phyloP scores from a whole-genome alignment of 805 yeast species.

The Naumovozyma castellii region DNA sequence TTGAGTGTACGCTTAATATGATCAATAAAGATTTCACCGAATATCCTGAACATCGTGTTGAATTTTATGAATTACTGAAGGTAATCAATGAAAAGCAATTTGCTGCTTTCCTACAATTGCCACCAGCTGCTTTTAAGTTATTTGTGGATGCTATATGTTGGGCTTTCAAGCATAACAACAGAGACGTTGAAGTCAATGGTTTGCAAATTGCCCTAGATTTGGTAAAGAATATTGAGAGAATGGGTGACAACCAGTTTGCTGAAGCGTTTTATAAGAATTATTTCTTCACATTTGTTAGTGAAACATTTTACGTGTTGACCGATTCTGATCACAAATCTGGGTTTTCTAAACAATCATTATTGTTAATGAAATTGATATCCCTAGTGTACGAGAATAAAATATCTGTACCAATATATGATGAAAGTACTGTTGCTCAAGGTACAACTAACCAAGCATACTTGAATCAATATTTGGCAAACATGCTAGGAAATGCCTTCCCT shows the following conservation, averaged over 20 bases:
- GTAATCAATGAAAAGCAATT: conserved; percentile 81
- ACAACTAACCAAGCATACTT: conserved; percentile 72
- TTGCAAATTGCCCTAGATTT: conserved; percentile 75
- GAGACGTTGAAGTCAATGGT: conserved; percentile 93
- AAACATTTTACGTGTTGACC: conserved; percentile 85
- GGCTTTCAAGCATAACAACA: conserved; percentile 96
- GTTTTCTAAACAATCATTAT: conserved; percentile 75
- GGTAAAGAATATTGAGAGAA: conserved; percentile 70
- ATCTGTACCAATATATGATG: conserved; percentile 64
- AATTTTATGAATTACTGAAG: conserved; percentile 81
- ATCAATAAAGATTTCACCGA: conserved; percentile 91
- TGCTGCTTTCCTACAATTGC: conserved; percentile 75
- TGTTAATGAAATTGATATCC: conserved; percentile 74
- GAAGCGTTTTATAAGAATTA: conserved; percentile 81
- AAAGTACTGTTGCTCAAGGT: conserved; percentile 77
- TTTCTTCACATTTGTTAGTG: conserved; percentile 81
- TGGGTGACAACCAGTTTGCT: conserved; percentile 62
- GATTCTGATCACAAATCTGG: conserved; percentile 98
- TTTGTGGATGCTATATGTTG: conserved; percentile 90
- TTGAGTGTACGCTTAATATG: conserved; percentile 91
- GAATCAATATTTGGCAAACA: conserved; percentile 70
- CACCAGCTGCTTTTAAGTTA: conserved; percentile 85
- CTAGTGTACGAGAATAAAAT: conserved; percentile 72
- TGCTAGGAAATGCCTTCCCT: conserved; percentile 84
- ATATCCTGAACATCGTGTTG: conserved; percentile 96